These are phyloP conservation scores for Cicer chorassanicum DNA, from an alignment of 306 rosid genomes.

Conservation along the genomic window DNA sequence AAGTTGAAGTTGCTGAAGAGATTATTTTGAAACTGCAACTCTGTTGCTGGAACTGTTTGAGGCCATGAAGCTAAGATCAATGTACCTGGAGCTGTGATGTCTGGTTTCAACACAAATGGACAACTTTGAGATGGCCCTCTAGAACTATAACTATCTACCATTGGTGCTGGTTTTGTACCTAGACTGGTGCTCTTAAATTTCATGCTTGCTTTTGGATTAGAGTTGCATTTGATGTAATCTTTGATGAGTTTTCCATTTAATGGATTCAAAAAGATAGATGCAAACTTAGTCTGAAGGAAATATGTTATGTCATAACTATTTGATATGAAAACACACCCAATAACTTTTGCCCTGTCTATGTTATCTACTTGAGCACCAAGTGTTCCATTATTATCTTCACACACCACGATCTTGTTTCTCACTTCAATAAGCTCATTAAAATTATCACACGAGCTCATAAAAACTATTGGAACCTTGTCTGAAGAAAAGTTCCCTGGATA, in stretches of 20 bases:
- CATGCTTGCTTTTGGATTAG: slow-evolving; percentile 56
- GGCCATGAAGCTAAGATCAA: slow-evolving; percentile 86
- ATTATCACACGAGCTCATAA: slow-evolving; percentile 53
- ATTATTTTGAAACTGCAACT: neutral
- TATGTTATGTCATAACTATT: slow-evolving; percentile 13
- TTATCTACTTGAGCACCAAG: slow-evolving; percentile 44
- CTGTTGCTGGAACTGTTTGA: slow-evolving; percentile 34
- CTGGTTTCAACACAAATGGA: slow-evolving; percentile 76
- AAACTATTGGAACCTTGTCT: slow-evolving; percentile 53
- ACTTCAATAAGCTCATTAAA: slow-evolving; percentile 41
- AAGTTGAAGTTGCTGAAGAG: slow-evolving; percentile 55
- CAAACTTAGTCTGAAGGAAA: slow-evolving; percentile 18
- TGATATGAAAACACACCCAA: slow-evolving; percentile 65
- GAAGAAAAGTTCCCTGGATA: slow-evolving; percentile 50
- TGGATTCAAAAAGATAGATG: slow-evolving; percentile 48
- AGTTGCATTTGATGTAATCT: slow-evolving; percentile 49
- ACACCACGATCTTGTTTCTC: slow-evolving; percentile 64
- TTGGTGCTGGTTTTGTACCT: slow-evolving; percentile 67
- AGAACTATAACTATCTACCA: slow-evolving; percentile 66
- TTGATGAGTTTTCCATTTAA: slow-evolving; percentile 59
- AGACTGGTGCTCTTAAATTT: slow-evolving; percentile 49
- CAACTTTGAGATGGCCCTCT: slow-evolving; percentile 79
- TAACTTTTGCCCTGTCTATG: slow-evolving; percentile 43
- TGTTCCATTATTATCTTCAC: slow-evolving; percentile 53
- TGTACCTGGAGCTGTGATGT: slow-evolving; percentile 78